Base-by-base conservation (phyloP, 768 basidiomycete species). In the Termitomyces sp. region DNA sequence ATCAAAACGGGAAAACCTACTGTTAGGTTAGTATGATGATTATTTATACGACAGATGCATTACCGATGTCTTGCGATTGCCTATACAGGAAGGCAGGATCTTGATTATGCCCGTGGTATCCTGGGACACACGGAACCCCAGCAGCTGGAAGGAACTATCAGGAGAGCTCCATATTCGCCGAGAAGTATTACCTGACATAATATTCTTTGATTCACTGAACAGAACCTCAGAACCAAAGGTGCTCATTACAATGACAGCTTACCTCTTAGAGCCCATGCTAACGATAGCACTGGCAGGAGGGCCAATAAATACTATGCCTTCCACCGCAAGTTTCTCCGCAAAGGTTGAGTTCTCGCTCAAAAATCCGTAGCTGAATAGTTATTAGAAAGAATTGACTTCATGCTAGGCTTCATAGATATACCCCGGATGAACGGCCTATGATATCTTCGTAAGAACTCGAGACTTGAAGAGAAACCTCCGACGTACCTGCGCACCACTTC, bases 181-280 rank as follows among this genome's bases (percentile, higher is more conserved):
- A 16, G 4, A 42, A 51, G 8, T 28, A 60, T 79, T 72, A 89
- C 88, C 77, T 17, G 81, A 79, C 94, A 96, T 95, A 65, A 96
- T 96, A 57, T 91, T 94, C 76, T 98, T 98, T 39, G 92, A 94
- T 76, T 95, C 93, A 55, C 92, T 90, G 56, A n/a, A 16, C 12
- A 52, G 19, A 30, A 28, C 11, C 17, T 56, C 17, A 34, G 25
- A 47, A 39, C 32, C 42, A 44, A 27, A 54, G 9, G 19, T 32
- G 28, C 9, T 25, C 21, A 27, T 5, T 28, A 34, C 21, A 44
- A 37, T 30, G 21, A 17, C 25, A 10, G 58, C 73, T 5, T 30
- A 91, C 89, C 93, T 92, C 77, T 98, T 97, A 0, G 91, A 94
- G 1, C 94, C 95, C 95, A 97, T 98, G 64, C 88, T 90, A 14